Conservation (phyloP, 2,329 filamentous ascomycete species). For the Ascosphaera aggregata region DNA sequence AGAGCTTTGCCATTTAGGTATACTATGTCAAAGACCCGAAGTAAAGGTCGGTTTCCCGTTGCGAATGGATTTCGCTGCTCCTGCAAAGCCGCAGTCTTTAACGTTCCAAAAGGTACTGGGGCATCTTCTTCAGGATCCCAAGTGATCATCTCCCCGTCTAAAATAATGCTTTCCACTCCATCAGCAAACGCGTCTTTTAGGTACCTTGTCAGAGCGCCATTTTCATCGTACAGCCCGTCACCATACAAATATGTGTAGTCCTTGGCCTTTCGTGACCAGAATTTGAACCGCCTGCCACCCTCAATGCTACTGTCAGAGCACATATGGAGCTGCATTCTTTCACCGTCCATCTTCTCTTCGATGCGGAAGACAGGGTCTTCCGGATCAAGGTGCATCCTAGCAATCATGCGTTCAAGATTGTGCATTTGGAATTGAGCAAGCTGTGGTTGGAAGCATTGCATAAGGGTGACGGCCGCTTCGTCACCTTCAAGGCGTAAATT, state of each 20-base stretch:
- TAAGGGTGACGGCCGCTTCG: constrained; percentile 51
- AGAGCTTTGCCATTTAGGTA: constrained; percentile 63
- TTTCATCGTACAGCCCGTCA: constrained; percentile 45
- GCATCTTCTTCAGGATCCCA: constrained; percentile 78
- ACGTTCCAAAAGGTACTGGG: constrained; percentile 70
- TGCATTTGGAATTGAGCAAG: constrained; percentile 79
- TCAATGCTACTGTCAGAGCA: constrained; percentile 39
- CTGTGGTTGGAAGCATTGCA: constrained; percentile 94
- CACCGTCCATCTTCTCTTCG: constrained; percentile 91
- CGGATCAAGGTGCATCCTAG: constrained; percentile 38
- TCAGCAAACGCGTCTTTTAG: constrained; percentile 52
- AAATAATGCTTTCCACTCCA: constrained; percentile 62
- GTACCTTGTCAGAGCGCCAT: constrained; percentile 57
- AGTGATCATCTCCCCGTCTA: constrained; percentile 97
- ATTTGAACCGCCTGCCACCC: constrained; percentile 53
- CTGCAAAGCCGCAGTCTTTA: constrained; percentile 72
- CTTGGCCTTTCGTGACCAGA: constrained; percentile 92
- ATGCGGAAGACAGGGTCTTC: constrained; percentile 76
- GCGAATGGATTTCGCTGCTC: constrained; percentile 51
- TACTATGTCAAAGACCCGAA: constrained; percentile 74
- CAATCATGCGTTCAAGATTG: constrained; percentile 57
- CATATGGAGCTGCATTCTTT: constrained; percentile 95
- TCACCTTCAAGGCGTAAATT: constrained; percentile 49
- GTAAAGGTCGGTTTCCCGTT: constrained; percentile 49
- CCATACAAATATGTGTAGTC: constrained; percentile 94